Base-by-base conservation (phyloP, 352 stramenopile species). In the Peronospora farinosa region DNA sequence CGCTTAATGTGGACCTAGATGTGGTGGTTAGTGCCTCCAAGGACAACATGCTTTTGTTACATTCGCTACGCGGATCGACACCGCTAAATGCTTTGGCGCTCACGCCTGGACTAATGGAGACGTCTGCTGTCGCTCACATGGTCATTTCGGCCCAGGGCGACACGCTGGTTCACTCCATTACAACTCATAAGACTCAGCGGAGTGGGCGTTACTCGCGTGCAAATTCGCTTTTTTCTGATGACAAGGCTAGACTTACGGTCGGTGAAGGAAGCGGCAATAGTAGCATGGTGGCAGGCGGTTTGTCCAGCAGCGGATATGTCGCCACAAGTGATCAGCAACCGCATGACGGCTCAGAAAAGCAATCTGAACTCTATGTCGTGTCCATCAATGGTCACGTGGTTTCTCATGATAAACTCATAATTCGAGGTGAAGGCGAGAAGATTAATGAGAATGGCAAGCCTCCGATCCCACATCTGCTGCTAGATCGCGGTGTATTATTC, bases 351-450 rank as follows among this genome's bases (percentile, higher is more conserved):
- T 52, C 48, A 7, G 61, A 70, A 21, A 63, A 70, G 35, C 81
- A 88, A 32, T 92, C 81, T 0, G 78, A 92, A 38, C 54, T 92
- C 39, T 86, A 84, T 31, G 47, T 90, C 13, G 71, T 90, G 17
- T 90, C 81, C n/a, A 84, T 92, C 46, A 92, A 92, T 31, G 81
- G 81, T 7, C 70, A 79, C 39, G 57, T 92, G 31, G 63, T 92
- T 17, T 84, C 73, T 0, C 74, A 88, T 21, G 69, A 84, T 40
- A 73, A 68, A 27, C 58, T 92, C 9, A 42, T 66, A 10, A 57
- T 65, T 3, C 63, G 40, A 39, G 62, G 59, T 32, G 74, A 74
- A 42, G 50, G 41, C 7, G 60, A 62, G 5, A 56, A 62, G 8
- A n/a, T 15, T 33, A 37, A 23, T 21, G 49, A 67, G 3, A 47